Percentiles rank a stretch among this genome's conserved stretches.
Evolutionary conservation across 176 grass and related monocot species (phyloP).

Genomic region (Panicum miliaceum): DNA sequence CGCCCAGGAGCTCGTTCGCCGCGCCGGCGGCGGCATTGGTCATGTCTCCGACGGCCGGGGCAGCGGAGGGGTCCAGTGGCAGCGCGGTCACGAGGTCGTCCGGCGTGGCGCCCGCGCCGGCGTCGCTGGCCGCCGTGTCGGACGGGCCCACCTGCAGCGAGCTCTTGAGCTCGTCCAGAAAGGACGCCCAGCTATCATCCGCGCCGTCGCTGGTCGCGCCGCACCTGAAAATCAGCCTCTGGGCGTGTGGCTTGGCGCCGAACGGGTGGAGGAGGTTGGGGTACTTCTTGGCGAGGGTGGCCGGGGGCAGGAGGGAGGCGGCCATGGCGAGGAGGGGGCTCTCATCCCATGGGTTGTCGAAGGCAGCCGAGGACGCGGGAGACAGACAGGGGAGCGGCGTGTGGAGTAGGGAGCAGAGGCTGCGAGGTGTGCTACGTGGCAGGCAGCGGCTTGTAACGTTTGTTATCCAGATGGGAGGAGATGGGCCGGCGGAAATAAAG

Average conservation of each 20-base stretch:
- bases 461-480: not conserved
- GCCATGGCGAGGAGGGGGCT: constrained; percentile 52
- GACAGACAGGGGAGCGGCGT: not conserved
- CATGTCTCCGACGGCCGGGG: not conserved
- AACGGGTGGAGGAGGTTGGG: not conserved
- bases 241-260: not conserved
- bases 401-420: constrained; percentile 46
- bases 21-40: not conserved
- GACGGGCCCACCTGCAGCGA: constrained; percentile 34
- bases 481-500: not conserved
- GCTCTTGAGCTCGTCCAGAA: constrained; percentile 40
- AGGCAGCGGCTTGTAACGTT: not conserved
- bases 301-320: constrained; percentile 43
- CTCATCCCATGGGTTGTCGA: constrained; percentile 35
- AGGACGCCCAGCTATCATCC: constrained; percentile 38
- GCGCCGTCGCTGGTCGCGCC: not conserved
- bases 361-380: constrained; percentile 3
- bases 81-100: constrained; percentile 29
- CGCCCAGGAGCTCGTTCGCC: not conserved
- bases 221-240: constrained; percentile 35
- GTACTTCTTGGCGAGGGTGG: constrained; percentile 41
- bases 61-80: not conserved
- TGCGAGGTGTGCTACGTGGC: constrained; percentile 52
- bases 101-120: not conserved
- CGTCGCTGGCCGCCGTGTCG: not conserved